A percentile compares a stretch with the other conserved stretches of the same genome.
Evolutionary conservation across 108 stramenopile genomes (phyloP).

Genomic region (Conticribra weissflogii): DNA sequence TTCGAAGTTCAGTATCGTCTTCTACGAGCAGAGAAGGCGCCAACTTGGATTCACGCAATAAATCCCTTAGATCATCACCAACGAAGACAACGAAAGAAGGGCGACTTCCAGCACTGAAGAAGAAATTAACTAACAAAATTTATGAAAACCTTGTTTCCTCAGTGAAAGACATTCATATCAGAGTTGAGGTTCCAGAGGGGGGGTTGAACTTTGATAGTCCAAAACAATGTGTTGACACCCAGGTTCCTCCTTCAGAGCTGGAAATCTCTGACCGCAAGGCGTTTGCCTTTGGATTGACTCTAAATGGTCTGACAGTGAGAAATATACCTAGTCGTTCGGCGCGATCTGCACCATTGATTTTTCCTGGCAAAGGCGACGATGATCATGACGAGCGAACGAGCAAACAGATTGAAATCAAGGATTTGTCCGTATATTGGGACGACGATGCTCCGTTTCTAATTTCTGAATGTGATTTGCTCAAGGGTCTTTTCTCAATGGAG

Average conservation of each 20-base stretch:
- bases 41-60: conserved; percentile 8
- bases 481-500: conserved; percentile 48
- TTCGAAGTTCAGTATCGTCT: too few relatives aligned
- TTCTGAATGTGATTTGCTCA: conserved; percentile 66
- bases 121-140: conserved; percentile 68
- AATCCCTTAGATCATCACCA: conserved; percentile 14
- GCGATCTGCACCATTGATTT: too few relatives aligned
- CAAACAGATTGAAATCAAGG: conserved; percentile 65
- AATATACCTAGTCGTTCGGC: too few relatives aligned
- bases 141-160: conserved; percentile 74
- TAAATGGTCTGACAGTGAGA: conserved; percentile 56
- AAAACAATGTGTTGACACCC: background rate
- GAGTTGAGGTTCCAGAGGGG: conserved; percentile 78
- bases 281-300: conserved; percentile 73
- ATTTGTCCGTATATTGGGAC: conserved; percentile 81
- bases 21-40: too few relatives aligned
- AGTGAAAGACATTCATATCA: conserved; percentile 70
- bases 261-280: conserved; percentile 57
- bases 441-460: conserved; percentile 67
- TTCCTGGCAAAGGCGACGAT: too few relatives aligned
- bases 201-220: conserved; percentile 50
- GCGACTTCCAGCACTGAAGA: conserved; percentile 45
- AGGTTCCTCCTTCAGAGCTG: background rate
- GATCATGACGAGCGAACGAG: conserved; percentile 51
- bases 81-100: conserved; percentile 20